A percentile compares a stretch with the other conserved stretches of the same genome.
Evolutionary conservation across 2,329 filamentous ascomycete genomes (phyloP).

Genomic region (Colletotrichum liaoningense): DNA sequence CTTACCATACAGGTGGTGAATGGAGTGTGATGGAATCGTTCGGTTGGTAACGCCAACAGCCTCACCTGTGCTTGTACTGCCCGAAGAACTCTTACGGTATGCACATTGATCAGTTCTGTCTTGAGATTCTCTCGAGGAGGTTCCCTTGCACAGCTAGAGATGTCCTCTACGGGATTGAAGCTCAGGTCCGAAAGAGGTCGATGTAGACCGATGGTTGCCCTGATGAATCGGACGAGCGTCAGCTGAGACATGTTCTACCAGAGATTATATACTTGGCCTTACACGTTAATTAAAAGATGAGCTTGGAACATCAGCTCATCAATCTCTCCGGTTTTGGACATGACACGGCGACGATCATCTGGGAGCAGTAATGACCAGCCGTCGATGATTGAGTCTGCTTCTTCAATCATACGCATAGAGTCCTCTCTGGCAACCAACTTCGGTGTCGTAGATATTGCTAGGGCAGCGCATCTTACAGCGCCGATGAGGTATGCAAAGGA

Average conservation of each 20-base stretch:
- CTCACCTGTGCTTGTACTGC: conserved; percentile 52
- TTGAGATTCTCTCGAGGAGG: conserved; percentile 37
- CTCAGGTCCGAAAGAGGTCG: conserved; percentile 52
- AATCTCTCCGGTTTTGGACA: conserved; percentile 43
- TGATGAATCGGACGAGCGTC: conserved; percentile 22
- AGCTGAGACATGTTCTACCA: background rate
- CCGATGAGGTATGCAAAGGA: conserved; percentile 77
- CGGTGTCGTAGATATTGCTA: conserved; percentile 42
- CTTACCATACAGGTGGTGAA: conserved; percentile 55
- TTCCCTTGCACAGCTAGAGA: conserved; percentile 49
- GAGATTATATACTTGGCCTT: conserved; percentile 3
- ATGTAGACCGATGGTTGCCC: conserved; percentile 49
- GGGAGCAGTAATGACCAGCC: conserved; percentile 53
- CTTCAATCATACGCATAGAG: conserved; percentile 45
- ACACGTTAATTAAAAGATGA: conserved; percentile 42
- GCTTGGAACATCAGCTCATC: conserved; percentile 46
- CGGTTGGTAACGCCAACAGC: conserved; percentile 49
- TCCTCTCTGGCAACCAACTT: conserved; percentile 38
- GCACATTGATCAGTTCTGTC: conserved; percentile 46
- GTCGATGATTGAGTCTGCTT: conserved; percentile 49
- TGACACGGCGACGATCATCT: conserved; percentile 44
- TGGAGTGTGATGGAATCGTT: conserved; percentile 49
- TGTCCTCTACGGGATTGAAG: conserved; percentile 50
- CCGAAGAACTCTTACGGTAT: conserved; percentile 51
- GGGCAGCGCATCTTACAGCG: conserved; percentile 57